phyloP scores from a whole-genome alignment of 225 moss, liverwort and hornwort genomes.

The Takakia lepidozioides region DNA sequence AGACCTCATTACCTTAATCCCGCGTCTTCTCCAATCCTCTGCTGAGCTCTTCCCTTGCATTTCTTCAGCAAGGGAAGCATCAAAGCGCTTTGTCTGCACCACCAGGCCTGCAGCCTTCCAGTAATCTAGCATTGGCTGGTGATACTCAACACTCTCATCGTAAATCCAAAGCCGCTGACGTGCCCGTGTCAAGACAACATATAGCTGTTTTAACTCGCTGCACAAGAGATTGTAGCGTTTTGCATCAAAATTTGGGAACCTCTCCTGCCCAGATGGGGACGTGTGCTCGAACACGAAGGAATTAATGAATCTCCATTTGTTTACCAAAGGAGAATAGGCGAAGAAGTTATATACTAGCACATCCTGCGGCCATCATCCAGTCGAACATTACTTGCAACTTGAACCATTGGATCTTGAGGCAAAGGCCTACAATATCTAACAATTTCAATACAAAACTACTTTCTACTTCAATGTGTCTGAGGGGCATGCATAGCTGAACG shows the following conservation, averaged over 20 bases:
- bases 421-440: too few species aligned
- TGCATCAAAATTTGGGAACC: constrained; percentile 24
- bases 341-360: constrained; percentile 54
- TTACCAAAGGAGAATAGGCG: constrained; percentile 27
- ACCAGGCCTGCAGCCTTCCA: too few species aligned
- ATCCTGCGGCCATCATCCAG: too few species aligned
- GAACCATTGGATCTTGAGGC: too few species aligned
- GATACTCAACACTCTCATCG: constrained; percentile 35
- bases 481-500: too few species aligned
- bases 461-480: too few species aligned
- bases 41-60: constrained; percentile 39
- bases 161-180: constrained; percentile 57
- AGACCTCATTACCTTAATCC: constrained; percentile 25
- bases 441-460: neutral
- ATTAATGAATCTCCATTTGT: constrained; percentile 50
- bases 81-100: constrained; percentile 29
- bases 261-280: neutral
- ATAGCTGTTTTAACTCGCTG: constrained; percentile 56
- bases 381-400: too few species aligned
- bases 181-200: constrained; percentile 50
- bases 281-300: constrained; percentile 18
- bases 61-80: constrained; percentile 24
- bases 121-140: constrained; percentile 48
- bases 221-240: constrained; percentile 39
- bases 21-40: constrained; percentile 38